phyloP scores from a whole-genome alignment of 495 filamentous ascomycete genomes.

The Aspergillus affinis region DNA sequence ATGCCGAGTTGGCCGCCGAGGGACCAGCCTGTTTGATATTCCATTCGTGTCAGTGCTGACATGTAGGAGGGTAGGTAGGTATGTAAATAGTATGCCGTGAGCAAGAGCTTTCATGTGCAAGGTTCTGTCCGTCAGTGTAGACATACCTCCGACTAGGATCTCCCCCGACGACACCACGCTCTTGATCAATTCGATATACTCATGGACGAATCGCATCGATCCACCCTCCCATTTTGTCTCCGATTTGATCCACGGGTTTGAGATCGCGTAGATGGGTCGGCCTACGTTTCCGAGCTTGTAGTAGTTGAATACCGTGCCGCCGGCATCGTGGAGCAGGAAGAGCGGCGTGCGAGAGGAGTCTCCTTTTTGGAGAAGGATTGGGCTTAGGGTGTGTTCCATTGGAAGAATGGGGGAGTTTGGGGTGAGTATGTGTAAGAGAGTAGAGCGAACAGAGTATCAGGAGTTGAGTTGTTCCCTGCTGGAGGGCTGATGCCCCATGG shows the following conservation, averaged over 20 bases:
- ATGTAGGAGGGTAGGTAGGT: too few relatives aligned
- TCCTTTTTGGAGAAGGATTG: background rate
- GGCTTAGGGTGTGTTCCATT: background rate
- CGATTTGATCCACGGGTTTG: background rate
- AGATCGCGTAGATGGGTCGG: background rate
- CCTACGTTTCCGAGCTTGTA: background rate
- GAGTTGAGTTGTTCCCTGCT: too few relatives aligned
- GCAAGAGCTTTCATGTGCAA: too few relatives aligned
- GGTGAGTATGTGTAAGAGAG: too few relatives aligned
- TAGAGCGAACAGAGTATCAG: too few relatives aligned
- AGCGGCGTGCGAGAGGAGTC: background rate
- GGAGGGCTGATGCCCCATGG: too few relatives aligned
- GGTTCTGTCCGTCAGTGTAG: too few relatives aligned
- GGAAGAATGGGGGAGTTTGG: background rate
- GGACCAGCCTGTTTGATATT: background rate
- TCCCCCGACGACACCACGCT: background rate
- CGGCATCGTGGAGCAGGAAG: background rate
- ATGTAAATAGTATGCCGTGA: too few relatives aligned
- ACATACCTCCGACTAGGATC: background rate
- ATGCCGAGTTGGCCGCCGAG: background rate
- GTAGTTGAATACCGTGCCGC: background rate
- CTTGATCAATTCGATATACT: background rate
- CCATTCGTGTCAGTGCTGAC: background rate
- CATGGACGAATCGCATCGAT: background rate
- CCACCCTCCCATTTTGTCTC: background rate